Evolutionary conservation across 2,329 filamentous ascomycete species (phyloP), one percentile per base, ranked within the genome.

Genomic region (Cladosporium halotolerans): DNA sequence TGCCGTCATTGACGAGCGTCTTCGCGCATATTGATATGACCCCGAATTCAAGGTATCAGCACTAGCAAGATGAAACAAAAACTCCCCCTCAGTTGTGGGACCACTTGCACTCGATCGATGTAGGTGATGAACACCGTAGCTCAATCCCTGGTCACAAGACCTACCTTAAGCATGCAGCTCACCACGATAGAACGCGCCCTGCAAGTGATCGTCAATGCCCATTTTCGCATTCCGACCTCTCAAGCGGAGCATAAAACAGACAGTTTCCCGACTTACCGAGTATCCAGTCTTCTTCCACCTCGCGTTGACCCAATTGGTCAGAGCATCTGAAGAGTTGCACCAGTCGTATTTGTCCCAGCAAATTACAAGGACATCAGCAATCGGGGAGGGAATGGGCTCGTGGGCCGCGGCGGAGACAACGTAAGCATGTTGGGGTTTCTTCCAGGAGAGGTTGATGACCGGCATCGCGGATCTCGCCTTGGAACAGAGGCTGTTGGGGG

Each of bases 301-400:
- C 1, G 56, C 56, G 44, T 66, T 66, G 7, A 65, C 38, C 63
- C 64, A 65, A 18, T 61, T 55, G 3, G 62, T 52, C 36, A 67
- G 39, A 2, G 62, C 60, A 36, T 67, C 63, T n/a, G 60, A 53
- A 31, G 56, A 60, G 3, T 45, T 18, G 11, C 52, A 10, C 57
- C 58, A 63, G 41, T 63, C 57, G 33, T 62, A 55, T 6, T 28
- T 39, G 11, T 63, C 58, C 55, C 58, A 66, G 14, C 44, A 43
- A 2, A 54, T 34, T 14, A 66, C 54, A 2, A 65, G 51, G 9
- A 62, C 52, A 8, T 44, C 19, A 2, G 46, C 57, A 18, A 66
- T 44, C 2, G 62, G 58, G 2, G 56, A 52, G 2, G 60, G 54
- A 3, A 63, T 52, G 9, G 59, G 54, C 9, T 53, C 46, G 18